Conservation (phyloP, 495 filamentous ascomycete genomes). For the Penicillium flavigenum region DNA sequence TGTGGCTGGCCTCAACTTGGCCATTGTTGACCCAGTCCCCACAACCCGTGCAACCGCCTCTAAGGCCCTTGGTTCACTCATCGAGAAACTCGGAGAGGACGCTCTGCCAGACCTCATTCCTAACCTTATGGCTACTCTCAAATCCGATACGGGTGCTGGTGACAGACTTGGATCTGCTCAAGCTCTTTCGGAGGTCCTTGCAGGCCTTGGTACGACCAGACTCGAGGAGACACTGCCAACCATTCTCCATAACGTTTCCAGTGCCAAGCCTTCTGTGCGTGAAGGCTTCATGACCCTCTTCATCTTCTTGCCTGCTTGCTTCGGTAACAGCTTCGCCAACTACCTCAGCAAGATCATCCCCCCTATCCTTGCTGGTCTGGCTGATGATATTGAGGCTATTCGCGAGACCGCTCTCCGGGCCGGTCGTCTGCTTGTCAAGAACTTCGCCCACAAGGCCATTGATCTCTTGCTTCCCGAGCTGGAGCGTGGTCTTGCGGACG, state of each 20-base stretch:
- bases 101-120: conserved; percentile 96
- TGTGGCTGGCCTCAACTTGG: conserved; percentile 83
- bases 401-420: conserved; percentile 90
- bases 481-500: conserved; percentile 90
- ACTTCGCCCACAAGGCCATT: conserved; percentile 91
- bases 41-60: conserved; percentile 96
- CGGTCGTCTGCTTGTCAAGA: conserved; percentile 93
- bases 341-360: conserved; percentile 96
- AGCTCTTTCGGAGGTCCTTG: conserved; percentile 93
- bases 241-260: conserved; percentile 93
- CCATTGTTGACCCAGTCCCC: conserved; percentile 92
- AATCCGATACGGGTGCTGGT: conserved; percentile 93
- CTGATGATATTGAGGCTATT: conserved; percentile 93
- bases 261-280: conserved; percentile 82
- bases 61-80: conserved; percentile 88
- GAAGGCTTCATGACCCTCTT: conserved; percentile 99
- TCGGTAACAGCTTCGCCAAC: conserved; percentile 96
- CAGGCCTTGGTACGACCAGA: conserved; percentile 85
- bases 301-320: conserved; percentile 97
- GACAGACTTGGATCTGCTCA: conserved; percentile 95
- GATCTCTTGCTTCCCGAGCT: conserved; percentile 92
- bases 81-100: conserved; percentile 97
- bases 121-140: conserved; percentile 94
- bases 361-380: conserved; percentile 89
- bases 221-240: conserved; percentile 96